Evolutionary conservation across 2,329 filamentous ascomycete species (phyloP), one percentile per base, ranked within the genome.

Genomic region (Neofusicoccum laricinum): DNA sequence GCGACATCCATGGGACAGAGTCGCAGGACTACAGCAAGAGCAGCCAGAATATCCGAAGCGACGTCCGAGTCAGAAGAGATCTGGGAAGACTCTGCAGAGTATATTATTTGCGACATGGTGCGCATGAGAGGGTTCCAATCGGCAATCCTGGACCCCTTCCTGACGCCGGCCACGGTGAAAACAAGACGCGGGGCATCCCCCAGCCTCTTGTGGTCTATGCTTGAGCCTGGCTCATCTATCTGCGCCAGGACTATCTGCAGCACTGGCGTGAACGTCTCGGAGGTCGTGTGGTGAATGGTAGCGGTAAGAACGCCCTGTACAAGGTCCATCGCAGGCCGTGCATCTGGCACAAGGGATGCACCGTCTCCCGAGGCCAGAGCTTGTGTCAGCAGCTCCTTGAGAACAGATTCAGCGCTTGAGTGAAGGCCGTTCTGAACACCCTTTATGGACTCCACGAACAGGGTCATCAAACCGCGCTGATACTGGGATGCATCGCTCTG

Each of bases 401-500:
- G 69, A 19, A 88, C 80, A 10, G 82, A 79, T 2, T 78, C 71
- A 36, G 83, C 86, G 68, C 84, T 85, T 2, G 85, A 85, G 72
- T 89, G 85, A 7, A 88, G 73, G 0, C 81, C 82, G 57, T 80
- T 75, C 67, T 88, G 85, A 34, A 88, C 78, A 30, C 87, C 87
- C 69, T 87, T 86, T 61, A 88, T 84, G 8, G 93, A 89, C 76
- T 98, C 94, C 3, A 92, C 88, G 71, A 97, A 92, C 82, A 98
- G 89, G 17, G 88, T 91, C 92, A 97, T 97, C 50, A 97, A 77
- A 63, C 94, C 95, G 73, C 96, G 88, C 67, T 90, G 89, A 74
- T 97, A 97, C 14, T 92, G 82, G 12, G 82, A 80, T 66, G 86
- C 86, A 66, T 88, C 84, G 45, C 83, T 83, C 12, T 83, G 81